Base-by-base conservation (phyloP, 345 rosid species). In the Gossypium stocksii region DNA sequence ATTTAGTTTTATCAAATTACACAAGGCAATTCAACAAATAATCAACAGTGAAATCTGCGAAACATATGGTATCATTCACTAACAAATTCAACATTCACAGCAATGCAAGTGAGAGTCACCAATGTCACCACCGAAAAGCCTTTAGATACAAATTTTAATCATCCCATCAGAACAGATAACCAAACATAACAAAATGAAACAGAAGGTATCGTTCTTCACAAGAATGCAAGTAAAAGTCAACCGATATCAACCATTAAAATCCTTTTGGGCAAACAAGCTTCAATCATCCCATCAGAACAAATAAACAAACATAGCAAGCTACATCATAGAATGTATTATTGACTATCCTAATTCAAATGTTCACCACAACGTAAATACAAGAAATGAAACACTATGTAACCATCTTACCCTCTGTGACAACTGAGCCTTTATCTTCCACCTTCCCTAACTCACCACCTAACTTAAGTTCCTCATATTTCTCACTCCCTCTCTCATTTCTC, bases 341-440 rank as follows among this genome's bases (percentile, higher is more conserved):
- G 73, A 68, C 38, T 7, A 45, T 45, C 8, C 41, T 34, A 15
- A 63, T 14, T 43, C 23, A 19, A 58, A 29, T 44, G 5, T 58
- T 45, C 38, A 49, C 49, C 52, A 48, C 2, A 56, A 56, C 15
- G 67, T 15, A 43, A 54, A 27, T 22, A 48, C 9, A 23, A 49
- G 41, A 48, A 6, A 20, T n/a, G 58, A 81, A 52, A n/a, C 9
- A 69, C 66, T 51, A 17, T 19, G 23, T 78, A 80, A 89, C 98
- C 97, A 89, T 78, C 87, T 77, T 83, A 52, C 88, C 87, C 64
- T 84, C 87, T 56, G 85, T 72, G 56, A 75, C 48, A 53, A 68
- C 76, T 12, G 74, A 74, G 13, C 66, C 63, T 62, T 80, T 82
- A 75, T 85, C 89, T n/a, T 45, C 70, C 51, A 73, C 34, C 77